A percentile compares a stretch with the other conserved stretches of the same genome.
These are phyloP conservation scores for Camellia oleifera DNA, from an alignment of 179 eudicot species.

Conservation along the genomic window DNA sequence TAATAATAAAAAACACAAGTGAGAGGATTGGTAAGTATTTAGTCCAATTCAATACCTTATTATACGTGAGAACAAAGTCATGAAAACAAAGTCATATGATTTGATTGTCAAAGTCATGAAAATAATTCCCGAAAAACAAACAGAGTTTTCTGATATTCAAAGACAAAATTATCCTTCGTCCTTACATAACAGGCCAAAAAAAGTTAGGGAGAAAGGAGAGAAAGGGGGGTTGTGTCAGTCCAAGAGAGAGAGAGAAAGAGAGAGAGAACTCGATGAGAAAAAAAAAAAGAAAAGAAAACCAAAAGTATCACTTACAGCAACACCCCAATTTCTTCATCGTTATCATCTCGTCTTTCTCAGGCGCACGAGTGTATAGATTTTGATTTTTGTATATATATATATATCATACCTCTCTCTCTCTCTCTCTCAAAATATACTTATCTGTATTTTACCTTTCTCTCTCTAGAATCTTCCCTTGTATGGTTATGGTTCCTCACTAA, in stretches of 20 bases:
- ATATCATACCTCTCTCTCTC: neutral
- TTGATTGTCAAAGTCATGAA: neutral
- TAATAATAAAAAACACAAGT: no score
- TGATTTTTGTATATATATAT: neutral
- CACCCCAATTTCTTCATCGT: neutral
- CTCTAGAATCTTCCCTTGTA: neutral
- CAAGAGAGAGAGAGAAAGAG: neutral
- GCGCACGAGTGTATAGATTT: neutral
- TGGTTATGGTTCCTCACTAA: neutral
- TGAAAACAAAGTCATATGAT: neutral
- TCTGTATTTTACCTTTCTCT: neutral
- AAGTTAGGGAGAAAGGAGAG: neutral
- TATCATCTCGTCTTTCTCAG: neutral
- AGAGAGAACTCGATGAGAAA: neutral
- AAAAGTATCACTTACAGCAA: neutral
- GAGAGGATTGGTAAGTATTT: no score
- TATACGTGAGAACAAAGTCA: neutral
- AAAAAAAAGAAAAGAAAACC: neutral
- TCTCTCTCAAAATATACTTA: constrained; percentile 3
- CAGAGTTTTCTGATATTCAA: neutral
- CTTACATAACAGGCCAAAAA: neutral
- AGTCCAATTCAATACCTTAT: no score
- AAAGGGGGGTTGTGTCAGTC: neutral
- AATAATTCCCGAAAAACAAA: no score
- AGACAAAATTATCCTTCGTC: constrained; percentile 6